These are phyloP conservation scores for Linum lewisii DNA, from an alignment of 345 rosid genomes.

Conservation along the genomic window DNA sequence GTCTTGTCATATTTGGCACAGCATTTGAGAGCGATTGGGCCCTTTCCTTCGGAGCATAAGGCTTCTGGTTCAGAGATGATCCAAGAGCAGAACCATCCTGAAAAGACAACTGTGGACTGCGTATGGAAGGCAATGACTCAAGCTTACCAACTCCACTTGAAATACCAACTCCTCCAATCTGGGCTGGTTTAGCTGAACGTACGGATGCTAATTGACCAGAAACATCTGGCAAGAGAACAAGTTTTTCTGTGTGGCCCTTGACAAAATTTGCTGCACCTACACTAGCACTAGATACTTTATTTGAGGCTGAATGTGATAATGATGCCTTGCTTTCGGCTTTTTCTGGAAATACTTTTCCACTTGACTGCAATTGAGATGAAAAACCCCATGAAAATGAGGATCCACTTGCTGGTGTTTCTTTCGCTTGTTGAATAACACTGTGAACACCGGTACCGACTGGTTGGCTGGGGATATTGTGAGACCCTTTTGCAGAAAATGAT, in stretches of 20 bases:
- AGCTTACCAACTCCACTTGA: slow-evolving; percentile 31
- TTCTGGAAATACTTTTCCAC: slow-evolving; percentile 28
- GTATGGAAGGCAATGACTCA: slow-evolving; percentile 55
- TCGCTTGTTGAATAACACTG: slow-evolving; percentile 22
- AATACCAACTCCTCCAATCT: slow-evolving; percentile 22
- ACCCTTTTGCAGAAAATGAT: slow-evolving; percentile 27
- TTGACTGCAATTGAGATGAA: slow-evolving; percentile 35
- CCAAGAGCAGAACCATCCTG: slow-evolving; percentile 42
- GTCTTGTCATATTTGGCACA: slow-evolving; percentile 56
- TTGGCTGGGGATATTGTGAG: slow-evolving; percentile 20
- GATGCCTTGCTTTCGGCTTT: slow-evolving; percentile 24
- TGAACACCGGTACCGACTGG: slow-evolving; percentile 19
- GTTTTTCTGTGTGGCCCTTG: slow-evolving; percentile 28
- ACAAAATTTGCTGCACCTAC: slow-evolving; percentile 26
- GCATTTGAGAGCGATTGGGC: slow-evolving; percentile 26
- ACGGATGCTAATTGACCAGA: slow-evolving; percentile 22
- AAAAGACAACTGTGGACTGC: slow-evolving; percentile 35
- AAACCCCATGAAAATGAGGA: slow-evolving; percentile 26
- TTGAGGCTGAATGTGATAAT: slow-evolving; percentile 22
- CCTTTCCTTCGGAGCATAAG: slow-evolving; percentile 28
- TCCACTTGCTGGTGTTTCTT: slow-evolving; percentile 25
- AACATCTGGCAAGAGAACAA: slow-evolving; percentile 27
- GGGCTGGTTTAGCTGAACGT: slow-evolving; percentile 25
- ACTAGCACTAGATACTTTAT: slow-evolving; percentile 23
- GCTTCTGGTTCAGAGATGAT: slow-evolving; percentile 35